Evolutionary conservation across 192 early-diverging fungal genomes (phyloP), one percentile per base, ranked within the genome.

Genomic region (Mortierella alpina): DNA sequence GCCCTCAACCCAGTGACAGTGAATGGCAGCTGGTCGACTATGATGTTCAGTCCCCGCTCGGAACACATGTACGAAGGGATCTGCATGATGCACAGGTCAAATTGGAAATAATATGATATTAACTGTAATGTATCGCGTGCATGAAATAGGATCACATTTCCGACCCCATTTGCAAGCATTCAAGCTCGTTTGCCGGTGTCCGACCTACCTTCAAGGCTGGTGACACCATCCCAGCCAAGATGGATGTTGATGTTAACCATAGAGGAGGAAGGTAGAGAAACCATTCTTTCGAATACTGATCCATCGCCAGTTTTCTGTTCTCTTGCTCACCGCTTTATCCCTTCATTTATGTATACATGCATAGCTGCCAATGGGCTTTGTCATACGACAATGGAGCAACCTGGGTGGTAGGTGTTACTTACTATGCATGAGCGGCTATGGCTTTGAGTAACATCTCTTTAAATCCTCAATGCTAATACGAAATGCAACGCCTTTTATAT

Each of bases 211-310:
- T 79, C 69, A n/a, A 14, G n/a, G 76, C 76, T 50, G 76, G 76
- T 9, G 59, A 71, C 13, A 72, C 64, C 9, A 45, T 79, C 17
- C 17, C 55, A 4, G 52, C 76, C 51, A 66, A 79, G 76, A 79
- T 79, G 76, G 68, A 71, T 44, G 76, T 79, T 40, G 68, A 79
- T 63, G 76, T 79, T 7, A 79, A 79, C 64, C 76, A 79, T 51
- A 54, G 45, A 6, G 76, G 76, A 49, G 76, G 76, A 79, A 67
- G 44, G 76, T 79, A 79, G 17, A 51, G 14, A 14, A 40, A 1
- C 23, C 10, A 6, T 18, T 13, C 40, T 17, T 1, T 15, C 54
- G 42, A 18, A 61, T 63, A 31, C 3, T 31, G 31, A 31, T 31
- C 50, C 11, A 51, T 51, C 11, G 8, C n/a, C 11, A 9, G 17